These are phyloP conservation scores for Talaromyces borbonicus DNA, from an alignment of 495 filamentous ascomycete species.

Conservation along the genomic window DNA sequence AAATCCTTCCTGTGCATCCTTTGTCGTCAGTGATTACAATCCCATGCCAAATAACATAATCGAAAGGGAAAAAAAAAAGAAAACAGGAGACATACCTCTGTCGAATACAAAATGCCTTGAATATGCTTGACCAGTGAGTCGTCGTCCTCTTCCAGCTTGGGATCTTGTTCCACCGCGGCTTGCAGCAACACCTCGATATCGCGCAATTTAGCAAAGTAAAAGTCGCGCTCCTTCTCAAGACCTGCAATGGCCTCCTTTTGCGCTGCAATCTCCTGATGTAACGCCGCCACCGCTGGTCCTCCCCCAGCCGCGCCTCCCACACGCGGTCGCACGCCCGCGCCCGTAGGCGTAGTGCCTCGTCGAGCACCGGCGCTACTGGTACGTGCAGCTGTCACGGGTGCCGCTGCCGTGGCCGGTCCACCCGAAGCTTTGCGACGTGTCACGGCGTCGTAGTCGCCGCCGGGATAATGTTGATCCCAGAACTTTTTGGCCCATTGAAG, in stretches of 20 bases:
- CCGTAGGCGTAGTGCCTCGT: conserved; percentile 67
- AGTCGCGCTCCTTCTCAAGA: conserved; percentile 88
- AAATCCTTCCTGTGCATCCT: conserved; percentile 36
- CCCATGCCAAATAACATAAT: no score
- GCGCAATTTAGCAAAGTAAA: conserved; percentile 96
- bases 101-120: conserved; percentile 93
- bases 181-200: conserved; percentile 95
- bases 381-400: conserved; percentile 30
- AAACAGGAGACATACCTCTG: conserved; percentile 51
- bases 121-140: conserved; percentile 86
- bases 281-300: conserved; percentile 46
- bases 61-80: no score
- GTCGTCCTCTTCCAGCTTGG: conserved; percentile 86
- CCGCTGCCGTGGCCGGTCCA: conserved; percentile 41
- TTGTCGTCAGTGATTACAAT: no score
- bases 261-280: conserved; percentile 70
- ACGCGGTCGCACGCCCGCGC: conserved; percentile 36
- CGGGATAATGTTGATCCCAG: conserved; percentile 97
- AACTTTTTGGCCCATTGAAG: conserved; percentile 92
- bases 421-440: conserved; percentile 70
- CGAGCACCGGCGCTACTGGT: conserved; percentile 46
- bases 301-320: conserved; percentile 39
- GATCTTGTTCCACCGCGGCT: conserved; percentile 79
- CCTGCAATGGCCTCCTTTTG: conserved; percentile 82
- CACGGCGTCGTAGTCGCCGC: conserved; percentile 90